Percentiles rank a stretch among this genome's conserved stretches.
Evolutionary conservation across 768 basidiomycete species (phyloP).

Genomic region (Exidia glandulosa): DNA sequence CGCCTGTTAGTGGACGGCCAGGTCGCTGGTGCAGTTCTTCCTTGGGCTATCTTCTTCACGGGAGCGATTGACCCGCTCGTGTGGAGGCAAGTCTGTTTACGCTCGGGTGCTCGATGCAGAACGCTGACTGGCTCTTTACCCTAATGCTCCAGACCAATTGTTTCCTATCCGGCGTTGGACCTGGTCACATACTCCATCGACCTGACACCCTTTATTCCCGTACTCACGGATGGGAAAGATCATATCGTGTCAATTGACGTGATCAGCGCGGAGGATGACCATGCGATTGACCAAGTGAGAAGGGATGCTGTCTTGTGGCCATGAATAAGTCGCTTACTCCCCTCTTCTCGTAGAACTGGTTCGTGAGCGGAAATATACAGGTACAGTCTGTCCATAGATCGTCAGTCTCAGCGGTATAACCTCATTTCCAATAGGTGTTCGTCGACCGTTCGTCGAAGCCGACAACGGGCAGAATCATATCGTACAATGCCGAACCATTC

Average conservation of each 20-base stretch:
- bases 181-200: slow-evolving; percentile 70
- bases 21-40: slow-evolving; percentile 47
- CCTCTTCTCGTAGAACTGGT: slow-evolving; percentile 13
- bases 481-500: slow-evolving; percentile 48
- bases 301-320: too few relatives aligned
- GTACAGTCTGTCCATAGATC: neutral
- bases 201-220: slow-evolving; percentile 64
- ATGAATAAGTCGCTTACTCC: neutral
- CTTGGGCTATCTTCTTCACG: slow-evolving; percentile 56
- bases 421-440: neutral
- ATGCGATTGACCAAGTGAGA: slow-evolving; percentile 50
- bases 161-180: slow-evolving; percentile 64
- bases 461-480: slow-evolving; percentile 58
- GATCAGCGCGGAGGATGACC: slow-evolving; percentile 53
- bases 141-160: slow-evolving; percentile 14
- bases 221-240: slow-evolving; percentile 53
- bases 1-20: slow-evolving; percentile 44
- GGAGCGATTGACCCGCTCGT: slow-evolving; percentile 28
- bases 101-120: neutral
- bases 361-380: slow-evolving; percentile 58
- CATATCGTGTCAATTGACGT: slow-evolving; percentile 69
- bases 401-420: neutral
- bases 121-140: neutral
- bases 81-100: slow-evolving; percentile 27
- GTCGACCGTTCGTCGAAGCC: slow-evolving; percentile 30